phyloP scores from a whole-genome alignment of 352 stramenopile genomes.

The Saprolegnia diclina region DNA sequence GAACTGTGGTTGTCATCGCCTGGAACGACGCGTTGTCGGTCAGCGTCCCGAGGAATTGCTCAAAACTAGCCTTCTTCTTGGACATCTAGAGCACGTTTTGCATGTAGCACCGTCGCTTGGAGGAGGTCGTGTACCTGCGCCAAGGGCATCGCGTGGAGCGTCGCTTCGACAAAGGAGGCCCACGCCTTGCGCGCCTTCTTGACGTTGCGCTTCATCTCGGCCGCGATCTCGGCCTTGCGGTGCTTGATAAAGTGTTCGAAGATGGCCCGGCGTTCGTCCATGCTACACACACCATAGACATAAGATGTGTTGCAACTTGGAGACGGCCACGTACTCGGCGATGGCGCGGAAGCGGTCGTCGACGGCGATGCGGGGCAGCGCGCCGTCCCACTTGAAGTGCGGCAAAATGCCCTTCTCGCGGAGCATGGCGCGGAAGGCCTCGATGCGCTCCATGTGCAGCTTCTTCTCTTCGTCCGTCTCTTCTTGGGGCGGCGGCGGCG shows the following conservation, averaged over 20 bases:
- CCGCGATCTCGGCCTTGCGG: slow-evolving; percentile 64
- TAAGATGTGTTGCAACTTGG: background rate
- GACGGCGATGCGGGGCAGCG: slow-evolving; percentile 60
- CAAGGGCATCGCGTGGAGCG: slow-evolving; percentile 30
- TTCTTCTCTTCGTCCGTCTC: slow-evolving; percentile 31
- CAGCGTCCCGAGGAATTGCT: slow-evolving; percentile 46
- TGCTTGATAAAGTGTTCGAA: slow-evolving; percentile 77
- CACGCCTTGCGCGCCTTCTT: slow-evolving; percentile 55
- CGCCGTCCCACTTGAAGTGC: slow-evolving; percentile 75
- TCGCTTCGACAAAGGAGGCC: slow-evolving; percentile 38
- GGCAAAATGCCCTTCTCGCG: slow-evolving; percentile 82
- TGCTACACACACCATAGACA: slow-evolving; percentile 32
- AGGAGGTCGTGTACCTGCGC: background rate
- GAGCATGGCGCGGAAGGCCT: slow-evolving; percentile 64
- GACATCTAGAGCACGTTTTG: slow-evolving; percentile 30
- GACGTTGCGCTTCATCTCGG: slow-evolving; percentile 72
- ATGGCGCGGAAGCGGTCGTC: slow-evolving; percentile 69
- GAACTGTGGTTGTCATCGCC: slow-evolving; percentile 36
- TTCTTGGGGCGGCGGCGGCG: slow-evolving; percentile 31
- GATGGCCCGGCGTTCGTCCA: slow-evolving; percentile 71
- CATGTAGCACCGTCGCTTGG: background rate
- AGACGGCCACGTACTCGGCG: slow-evolving; percentile 35
- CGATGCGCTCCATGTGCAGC: slow-evolving; percentile 35
- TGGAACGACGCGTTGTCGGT: slow-evolving; percentile 29
- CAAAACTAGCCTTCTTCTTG: slow-evolving; percentile 44